Percentiles rank a stretch among this genome's conserved stretches.
Evolutionary conservation across 2,329 filamentous ascomycete species (phyloP).

Genomic region (Colletotrichum navitas): DNA sequence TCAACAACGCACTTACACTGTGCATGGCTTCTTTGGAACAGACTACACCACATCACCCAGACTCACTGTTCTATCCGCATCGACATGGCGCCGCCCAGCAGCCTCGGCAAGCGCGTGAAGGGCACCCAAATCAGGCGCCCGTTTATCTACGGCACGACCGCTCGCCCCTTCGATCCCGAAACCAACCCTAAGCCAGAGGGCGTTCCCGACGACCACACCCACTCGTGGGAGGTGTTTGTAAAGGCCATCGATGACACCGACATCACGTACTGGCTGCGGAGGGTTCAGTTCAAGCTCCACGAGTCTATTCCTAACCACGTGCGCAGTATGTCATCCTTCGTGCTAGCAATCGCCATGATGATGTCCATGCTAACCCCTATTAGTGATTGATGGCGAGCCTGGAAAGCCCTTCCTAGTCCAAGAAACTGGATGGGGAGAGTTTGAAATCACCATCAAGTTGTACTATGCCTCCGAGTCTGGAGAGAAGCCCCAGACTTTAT

Average conservation of each 20-base stretch:
- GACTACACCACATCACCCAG: slow-evolving; percentile 1
- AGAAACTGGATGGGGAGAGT: slow-evolving; percentile 98
- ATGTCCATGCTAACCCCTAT: slow-evolving; percentile 39
- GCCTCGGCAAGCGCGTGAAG: slow-evolving; percentile 73
- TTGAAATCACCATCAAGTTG: slow-evolving; percentile 94
- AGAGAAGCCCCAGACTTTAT: slow-evolving; percentile 96
- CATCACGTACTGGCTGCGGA: slow-evolving; percentile 94
- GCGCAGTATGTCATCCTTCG: slow-evolving; percentile 68
- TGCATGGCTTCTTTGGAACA: slow-evolving; percentile 9
- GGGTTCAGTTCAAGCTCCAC: slow-evolving; percentile 98
- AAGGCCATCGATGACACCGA: slow-evolving; percentile 90
- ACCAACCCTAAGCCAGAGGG: slow-evolving; percentile 82
- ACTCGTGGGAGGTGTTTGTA: slow-evolving; percentile 96
- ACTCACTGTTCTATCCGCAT: not conserved
- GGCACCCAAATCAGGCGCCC: slow-evolving; percentile 73
- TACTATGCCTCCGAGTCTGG: slow-evolving; percentile 90
- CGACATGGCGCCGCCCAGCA: slow-evolving; percentile 70
- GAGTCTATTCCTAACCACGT: slow-evolving; percentile 95
- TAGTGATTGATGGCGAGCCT: slow-evolving; percentile 77
- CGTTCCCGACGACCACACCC: slow-evolving; percentile 91
- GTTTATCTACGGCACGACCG: slow-evolving; percentile 84
- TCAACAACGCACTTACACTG: slow-evolving; percentile 6
- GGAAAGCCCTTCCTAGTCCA: slow-evolving; percentile 82
- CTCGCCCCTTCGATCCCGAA: slow-evolving; percentile 80
- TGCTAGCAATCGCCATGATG: not conserved